Conservation (phyloP, 2,329 filamentous ascomycete genomes). For the Rugonectria rugulosa region DNA sequence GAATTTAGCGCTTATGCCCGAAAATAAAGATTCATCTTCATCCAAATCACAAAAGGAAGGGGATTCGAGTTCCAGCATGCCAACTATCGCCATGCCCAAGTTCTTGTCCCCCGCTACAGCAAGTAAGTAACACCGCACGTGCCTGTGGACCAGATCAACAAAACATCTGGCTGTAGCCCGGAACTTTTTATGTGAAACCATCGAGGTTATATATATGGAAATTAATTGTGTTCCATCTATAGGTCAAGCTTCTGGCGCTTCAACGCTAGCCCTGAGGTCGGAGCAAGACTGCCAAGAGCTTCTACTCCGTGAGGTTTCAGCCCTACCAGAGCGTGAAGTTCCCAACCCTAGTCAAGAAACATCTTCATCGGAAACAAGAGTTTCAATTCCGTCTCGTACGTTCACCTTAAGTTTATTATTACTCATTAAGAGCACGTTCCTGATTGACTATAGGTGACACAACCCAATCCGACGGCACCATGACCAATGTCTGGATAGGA, state of each 20-base stretch:
- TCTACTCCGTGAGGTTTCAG: conserved; percentile 33
- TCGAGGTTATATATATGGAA: not conserved
- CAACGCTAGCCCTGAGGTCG: conserved; percentile 30
- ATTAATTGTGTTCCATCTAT: not conserved
- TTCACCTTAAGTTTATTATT: not conserved
- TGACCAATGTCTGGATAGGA: conserved; percentile 43
- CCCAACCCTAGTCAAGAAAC: conserved; percentile 4
- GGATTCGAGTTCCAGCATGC: conserved; percentile 4
- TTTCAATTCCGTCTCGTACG: conserved; percentile 26
- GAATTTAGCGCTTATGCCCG: not conserved
- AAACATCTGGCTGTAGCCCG: too few species aligned
- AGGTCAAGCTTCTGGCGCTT: conserved; percentile 1
- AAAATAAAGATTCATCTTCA: not conserved
- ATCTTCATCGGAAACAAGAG: conserved; percentile 12
- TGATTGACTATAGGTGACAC: conserved; percentile 8
- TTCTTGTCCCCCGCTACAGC: not conserved
- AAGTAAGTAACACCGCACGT: conserved; percentile 1
- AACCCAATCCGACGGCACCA: conserved; percentile 15
- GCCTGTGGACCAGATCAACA: too few species aligned
- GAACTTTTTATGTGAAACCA: not conserved
- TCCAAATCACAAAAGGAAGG: not conserved
- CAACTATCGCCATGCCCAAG: conserved; percentile 14
- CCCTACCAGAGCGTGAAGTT: conserved; percentile 38
- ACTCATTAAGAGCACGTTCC: fast-evolving
- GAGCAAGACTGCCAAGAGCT: conserved; percentile 38